Percentiles rank a stretch among this genome's conserved stretches.
These are phyloP conservation scores for Penicillium palitans DNA, from an alignment of 2,329 filamentous ascomycete species.

Conservation along the genomic window DNA sequence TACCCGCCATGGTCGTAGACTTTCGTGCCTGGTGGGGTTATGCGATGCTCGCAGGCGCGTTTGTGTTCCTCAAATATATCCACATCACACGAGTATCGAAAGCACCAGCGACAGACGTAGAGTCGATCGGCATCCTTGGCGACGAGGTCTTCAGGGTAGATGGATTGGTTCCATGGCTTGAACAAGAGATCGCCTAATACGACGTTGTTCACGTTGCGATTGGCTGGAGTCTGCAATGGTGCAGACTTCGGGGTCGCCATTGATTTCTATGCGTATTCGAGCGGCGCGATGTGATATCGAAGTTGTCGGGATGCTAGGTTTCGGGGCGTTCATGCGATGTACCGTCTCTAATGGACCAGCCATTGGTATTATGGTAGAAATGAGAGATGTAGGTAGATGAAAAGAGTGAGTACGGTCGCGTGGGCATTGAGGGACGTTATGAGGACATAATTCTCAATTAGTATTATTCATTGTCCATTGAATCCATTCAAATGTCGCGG, in stretches of 20 bases:
- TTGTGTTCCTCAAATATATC: constrained; percentile 40
- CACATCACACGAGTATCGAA: constrained; percentile 71
- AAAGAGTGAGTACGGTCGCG: neutral
- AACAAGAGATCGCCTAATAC: constrained; percentile 82
- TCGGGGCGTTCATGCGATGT: constrained; percentile 14
- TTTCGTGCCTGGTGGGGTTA: constrained; percentile 65
- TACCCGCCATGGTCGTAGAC: constrained; percentile 79
- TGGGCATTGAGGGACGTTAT: neutral
- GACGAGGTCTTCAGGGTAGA: constrained; percentile 72
- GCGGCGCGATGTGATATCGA: neutral
- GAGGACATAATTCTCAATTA: neutral
- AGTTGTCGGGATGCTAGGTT: constrained; percentile 13
- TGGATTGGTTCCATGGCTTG: constrained; percentile 89
- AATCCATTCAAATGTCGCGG: neutral
- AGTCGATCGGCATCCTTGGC: constrained; percentile 58
- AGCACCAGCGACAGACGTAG: constrained; percentile 90
- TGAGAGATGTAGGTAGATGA: neutral
- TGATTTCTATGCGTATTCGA: constrained; percentile 10
- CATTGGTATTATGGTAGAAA: constrained; percentile 18
- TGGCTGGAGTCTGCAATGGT: constrained; percentile 42
- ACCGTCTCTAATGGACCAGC: constrained; percentile 14
- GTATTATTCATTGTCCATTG: neutral
- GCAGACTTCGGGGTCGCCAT: constrained; percentile 34
- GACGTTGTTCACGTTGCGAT: constrained; percentile 83
- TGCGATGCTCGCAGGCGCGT: constrained; percentile 55